Evolutionary conservation across 2,329 filamentous ascomycete species (phyloP), one percentile per base, ranked within the genome.

Genomic region (Eutypella sp.): DNA sequence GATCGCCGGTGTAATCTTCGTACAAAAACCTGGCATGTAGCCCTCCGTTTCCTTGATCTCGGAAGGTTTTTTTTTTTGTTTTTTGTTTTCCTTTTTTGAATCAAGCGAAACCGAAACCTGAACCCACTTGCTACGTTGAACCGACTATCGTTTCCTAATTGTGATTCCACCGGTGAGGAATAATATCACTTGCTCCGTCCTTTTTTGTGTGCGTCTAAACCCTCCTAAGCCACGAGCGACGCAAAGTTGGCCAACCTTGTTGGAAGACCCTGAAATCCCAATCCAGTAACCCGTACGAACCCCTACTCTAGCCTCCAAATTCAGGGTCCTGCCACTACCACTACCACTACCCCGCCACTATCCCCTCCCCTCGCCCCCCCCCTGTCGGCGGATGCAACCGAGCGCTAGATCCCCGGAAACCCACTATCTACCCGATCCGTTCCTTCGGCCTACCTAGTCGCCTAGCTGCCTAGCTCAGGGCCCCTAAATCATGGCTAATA

Each of bases 401-500:
- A 49, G 45, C 49, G 27, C 18, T 44, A 44, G 15, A 45, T 47
- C 52, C 47, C 47, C 51, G 47, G 44, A 40, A 40, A 29, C 41
- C 37, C 40, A 29, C 44, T 47, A 43, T n/a, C n/a, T n/a, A 11
- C 29, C 29, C 36, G 3, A 46, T 49, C 41, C 47, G 31, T 20
- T 25, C 44, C 45, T 31, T 43, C 41, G 40, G 31, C 34, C 34
- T 38, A 16, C 39, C 29, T 13, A 7, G 13, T 29, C 13, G 13
- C 25, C 7, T 29, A 13, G 7, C 25, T 7, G n/a, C n/a, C 40
- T 33, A 19, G 42, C 46, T 34, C 37, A 36, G 37, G 19, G 8
- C 20, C n/a, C n/a, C n/a, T 31, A 33, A n/a, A 53, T 18, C 23
- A 59, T 57, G 57, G 53, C 53, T 40, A 46, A 29, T 41, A 53